Base-by-base conservation (phyloP, 306 rosid species). In the Datisca glomerata region DNA sequence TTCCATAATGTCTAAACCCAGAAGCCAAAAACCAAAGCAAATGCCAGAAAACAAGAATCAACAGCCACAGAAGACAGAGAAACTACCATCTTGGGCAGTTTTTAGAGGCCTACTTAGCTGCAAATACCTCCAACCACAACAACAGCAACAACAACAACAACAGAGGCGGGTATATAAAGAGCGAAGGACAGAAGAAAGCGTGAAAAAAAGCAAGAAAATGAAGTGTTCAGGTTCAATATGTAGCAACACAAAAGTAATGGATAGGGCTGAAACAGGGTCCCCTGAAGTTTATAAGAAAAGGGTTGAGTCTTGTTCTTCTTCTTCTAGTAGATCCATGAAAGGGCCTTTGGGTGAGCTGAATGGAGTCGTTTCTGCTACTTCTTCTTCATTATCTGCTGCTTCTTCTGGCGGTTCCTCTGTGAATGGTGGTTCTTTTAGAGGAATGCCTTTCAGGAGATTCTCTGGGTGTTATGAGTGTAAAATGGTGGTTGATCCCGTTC, bases 401-500 rank as follows among this genome's bases (percentile, higher is more conserved):
- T 69, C 93, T 62, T 73, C 87, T 24, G 51, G 28, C 8, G 19
- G 16, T 49, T 75, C 94, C 21, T 79, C 94, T 11, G n/a, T n/a
- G n/a, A 65, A 25, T 1, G 69, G 45, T 2, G 86, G 86, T 7
- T 89, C 95, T 35, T 80, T 80, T 10, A 68, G 71, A 29, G 89
- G 78, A 67, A 79, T 87, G 86, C 93, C 93, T 11, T 89, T 89
- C 59, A 54, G 95, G 49, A 84, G 93, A 53, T 73, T 89, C 61
- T 84, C 94, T 6, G 98, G 93, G 25, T 89, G 98, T 55, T 84
- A 84, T 23, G 98, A 89, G 61, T 89, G 98, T 47, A 55, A 85
- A 53, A 89, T 89, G 95, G 95, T 84, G 55, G 85, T 84, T n/a
- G 93, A 89, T 33, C 98, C 98, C 2, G 77, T 84, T 41, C 76